Evolutionary conservation across 306 rosid species (phyloP), one percentile per base, ranked within the genome.

Genomic region (Prunus campanulata): DNA sequence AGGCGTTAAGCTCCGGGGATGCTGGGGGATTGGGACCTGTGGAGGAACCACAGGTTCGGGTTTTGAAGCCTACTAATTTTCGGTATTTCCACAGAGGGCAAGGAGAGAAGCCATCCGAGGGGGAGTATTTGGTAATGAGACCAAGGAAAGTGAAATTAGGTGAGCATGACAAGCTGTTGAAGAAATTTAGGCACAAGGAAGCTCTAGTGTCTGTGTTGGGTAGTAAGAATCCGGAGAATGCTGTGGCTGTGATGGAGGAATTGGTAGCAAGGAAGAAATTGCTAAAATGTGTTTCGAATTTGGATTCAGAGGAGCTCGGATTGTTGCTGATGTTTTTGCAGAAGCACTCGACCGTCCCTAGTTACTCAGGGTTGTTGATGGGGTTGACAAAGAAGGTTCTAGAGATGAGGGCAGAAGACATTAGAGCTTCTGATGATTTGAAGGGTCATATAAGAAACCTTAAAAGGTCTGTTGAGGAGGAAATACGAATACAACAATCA

Each of bases 1-100:
- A 35, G 25, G 56, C 56, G 5, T 66, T 60, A 1, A 79, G 73
- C 4, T 77, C 51, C 64, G 77, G 39, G 39, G 39, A 35, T 35
- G 39, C 82, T 61, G 79, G 85, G 85, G 80, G 86, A 9, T 61
- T 88, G 22, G 79, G 75, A 13, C 76, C 86, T 0, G 74, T 74
- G 65, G 89, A 73, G 52, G 83, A 66, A 24, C 79, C 75, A 3
- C 80, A 72, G 81, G 85, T 75, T 76, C 69, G 84, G 44, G 89
- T 78, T n/a, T 73, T 88, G 86, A 88, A 25, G 70, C 90, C 96
- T 51, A 79, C 97, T 0, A 27, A 80, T 30, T 88, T 77, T 55
- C 80, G 97, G 84, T 94, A 94, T 80, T 94, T 91, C 22, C 90
- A 78, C 0, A 90, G 98, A 83, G 97, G 97, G 68, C 98, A 94